Percentiles rank a stretch among this genome's conserved stretches.
phyloP scores from a whole-genome alignment of 352 stramenopile genomes.

The Chrysophaeum taylorii region DNA sequence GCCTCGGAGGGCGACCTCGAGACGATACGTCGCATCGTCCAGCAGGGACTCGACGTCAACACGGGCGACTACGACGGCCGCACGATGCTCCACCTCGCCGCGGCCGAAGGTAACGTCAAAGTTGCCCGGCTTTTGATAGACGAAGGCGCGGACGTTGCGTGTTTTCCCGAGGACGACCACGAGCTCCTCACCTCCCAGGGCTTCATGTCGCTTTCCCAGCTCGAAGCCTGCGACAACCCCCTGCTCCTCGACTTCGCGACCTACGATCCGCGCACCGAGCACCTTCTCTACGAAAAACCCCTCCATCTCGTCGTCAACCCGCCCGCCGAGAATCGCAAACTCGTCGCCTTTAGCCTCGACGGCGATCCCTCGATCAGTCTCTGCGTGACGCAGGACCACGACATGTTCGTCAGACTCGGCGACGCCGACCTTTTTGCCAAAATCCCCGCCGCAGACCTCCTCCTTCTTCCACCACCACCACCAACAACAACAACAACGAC shows the following conservation, averaged over 20 bases:
- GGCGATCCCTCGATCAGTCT: too few species aligned
- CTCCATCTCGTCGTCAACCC: background rate
- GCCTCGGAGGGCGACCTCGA: constrained; percentile 23
- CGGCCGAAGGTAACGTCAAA: constrained; percentile 13
- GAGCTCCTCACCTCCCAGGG: constrained; percentile 29
- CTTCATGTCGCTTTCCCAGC: background rate
- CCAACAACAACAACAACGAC: too few species aligned
- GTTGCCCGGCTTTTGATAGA: constrained; percentile 14
- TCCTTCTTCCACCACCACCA: too few species aligned
- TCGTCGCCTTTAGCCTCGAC: too few species aligned
- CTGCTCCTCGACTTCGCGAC: background rate
- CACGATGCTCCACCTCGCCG: constrained; percentile 17
- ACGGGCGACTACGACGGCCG: constrained; percentile 23
- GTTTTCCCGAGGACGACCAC: too few species aligned
- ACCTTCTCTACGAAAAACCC: background rate
- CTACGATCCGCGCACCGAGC: background rate
- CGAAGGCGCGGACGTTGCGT: background rate
- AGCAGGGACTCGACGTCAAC: constrained; percentile 18
- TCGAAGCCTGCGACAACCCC: background rate
- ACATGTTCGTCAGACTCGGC: background rate
- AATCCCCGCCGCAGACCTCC: too few species aligned
- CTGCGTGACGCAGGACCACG: background rate
- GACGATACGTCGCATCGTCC: constrained; percentile 9
- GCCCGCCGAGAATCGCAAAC: too few species aligned
- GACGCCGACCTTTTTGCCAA: too few species aligned